Percentiles rank a stretch among this genome's conserved stretches.
Conservation (phyloP, 2,329 filamentous ascomycete genomes). For the Clonostachys rhizophaga region DNA sequence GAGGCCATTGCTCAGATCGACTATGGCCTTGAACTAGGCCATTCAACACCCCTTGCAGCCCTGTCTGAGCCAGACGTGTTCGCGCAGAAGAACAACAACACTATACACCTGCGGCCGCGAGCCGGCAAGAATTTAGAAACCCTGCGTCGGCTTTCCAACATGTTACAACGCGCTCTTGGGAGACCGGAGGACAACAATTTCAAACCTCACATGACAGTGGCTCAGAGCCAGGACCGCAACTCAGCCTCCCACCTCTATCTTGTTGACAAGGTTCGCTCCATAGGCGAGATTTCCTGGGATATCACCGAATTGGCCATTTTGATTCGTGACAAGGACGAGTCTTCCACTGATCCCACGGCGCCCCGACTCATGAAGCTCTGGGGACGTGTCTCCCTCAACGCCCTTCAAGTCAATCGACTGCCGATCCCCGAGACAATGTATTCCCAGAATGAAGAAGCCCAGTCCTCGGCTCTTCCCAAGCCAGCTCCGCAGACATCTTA, state of each 20-base stretch:
- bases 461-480: background rate
- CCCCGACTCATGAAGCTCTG: slow-evolving; percentile 50
- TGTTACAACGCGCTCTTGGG: slow-evolving; percentile 28
- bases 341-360: slow-evolving; percentile 14
- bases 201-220: slow-evolving; percentile 52
- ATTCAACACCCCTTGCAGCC: slow-evolving; percentile 21
- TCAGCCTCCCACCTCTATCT: slow-evolving; percentile 43
- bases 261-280: slow-evolving; percentile 41
- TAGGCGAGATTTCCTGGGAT: slow-evolving; percentile 44
- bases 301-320: slow-evolving; percentile 45
- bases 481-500: background rate
- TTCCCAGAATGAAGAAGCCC: background rate
- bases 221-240: slow-evolving; percentile 44
- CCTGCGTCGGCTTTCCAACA: slow-evolving; percentile 24
- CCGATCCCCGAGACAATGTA: background rate
- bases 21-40: slow-evolving; percentile 3
- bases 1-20: slow-evolving; percentile 10
- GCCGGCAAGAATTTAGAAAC: slow-evolving; percentile 2
- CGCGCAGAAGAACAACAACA: slow-evolving; percentile 40
- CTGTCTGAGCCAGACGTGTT: slow-evolving; percentile 38
- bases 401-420: background rate
- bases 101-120: slow-evolving; percentile 34
- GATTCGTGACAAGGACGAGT: slow-evolving; percentile 32
- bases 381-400: slow-evolving; percentile 37
- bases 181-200: slow-evolving; percentile 18